Conservation (phyloP, 2,329 filamentous ascomycete genomes). For the Ophiosphaerella korrae region DNA sequence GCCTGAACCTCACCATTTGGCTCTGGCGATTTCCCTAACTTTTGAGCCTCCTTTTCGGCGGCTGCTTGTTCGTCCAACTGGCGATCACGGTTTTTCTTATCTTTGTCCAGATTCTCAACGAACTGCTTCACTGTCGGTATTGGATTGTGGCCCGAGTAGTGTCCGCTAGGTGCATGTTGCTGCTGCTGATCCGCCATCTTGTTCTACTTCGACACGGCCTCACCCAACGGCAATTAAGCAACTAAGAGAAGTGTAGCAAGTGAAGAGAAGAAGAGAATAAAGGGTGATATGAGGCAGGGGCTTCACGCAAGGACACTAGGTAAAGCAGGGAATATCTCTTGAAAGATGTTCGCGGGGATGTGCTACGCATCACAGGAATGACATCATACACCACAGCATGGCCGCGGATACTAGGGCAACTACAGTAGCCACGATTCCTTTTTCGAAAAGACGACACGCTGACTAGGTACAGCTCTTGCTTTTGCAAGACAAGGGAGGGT, state of each 20-base stretch:
- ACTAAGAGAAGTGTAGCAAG: slow-evolving; percentile 5
- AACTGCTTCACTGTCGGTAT: slow-evolving; percentile 89
- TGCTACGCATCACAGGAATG: slow-evolving; percentile 14
- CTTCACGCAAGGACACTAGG: slow-evolving; percentile 5
- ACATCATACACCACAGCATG: slow-evolving; percentile 20
- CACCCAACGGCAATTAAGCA: slow-evolving; percentile 1
- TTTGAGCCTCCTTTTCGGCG: slow-evolving; percentile 50
- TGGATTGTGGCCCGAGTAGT: slow-evolving; percentile 83
- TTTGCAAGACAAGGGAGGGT: slow-evolving; percentile 8
- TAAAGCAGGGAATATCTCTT: slow-evolving; percentile 24
- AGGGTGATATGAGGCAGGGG: slow-evolving; percentile 6
- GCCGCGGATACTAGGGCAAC: neutral
- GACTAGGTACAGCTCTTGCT: slow-evolving; percentile 3
- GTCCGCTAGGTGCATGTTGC: slow-evolving; percentile 60
- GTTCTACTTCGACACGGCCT: slow-evolving; percentile 12
- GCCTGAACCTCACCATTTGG: slow-evolving; percentile 44
- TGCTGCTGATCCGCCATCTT: slow-evolving; percentile 53
- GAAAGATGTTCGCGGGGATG: slow-evolving; percentile 8
- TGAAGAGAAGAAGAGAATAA: slow-evolving; percentile 2
- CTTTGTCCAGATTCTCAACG: slow-evolving; percentile 74
- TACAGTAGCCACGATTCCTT: slow-evolving; percentile 16
- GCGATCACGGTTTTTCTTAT: slow-evolving; percentile 77
- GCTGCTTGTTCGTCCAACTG: slow-evolving; percentile 66
- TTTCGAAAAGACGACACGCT: slow-evolving; percentile 12
- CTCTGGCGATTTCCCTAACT: neutral